Evolutionary conservation across 345 rosid genomes (phyloP).

Genomic region (Linum usitatissimum): DNA sequence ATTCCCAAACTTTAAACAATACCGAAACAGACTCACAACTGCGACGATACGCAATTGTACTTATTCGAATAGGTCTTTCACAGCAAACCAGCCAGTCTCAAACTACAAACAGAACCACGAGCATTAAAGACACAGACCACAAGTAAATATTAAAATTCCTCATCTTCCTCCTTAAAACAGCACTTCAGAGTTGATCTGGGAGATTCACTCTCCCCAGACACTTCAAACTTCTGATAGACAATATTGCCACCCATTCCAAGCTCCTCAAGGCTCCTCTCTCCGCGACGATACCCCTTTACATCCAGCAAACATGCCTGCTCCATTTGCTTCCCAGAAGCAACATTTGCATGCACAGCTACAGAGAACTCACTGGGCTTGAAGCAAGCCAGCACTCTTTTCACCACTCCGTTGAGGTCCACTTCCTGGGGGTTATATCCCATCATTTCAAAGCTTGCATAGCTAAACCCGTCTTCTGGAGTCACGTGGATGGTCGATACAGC

Average conservation of each 20-base stretch:
- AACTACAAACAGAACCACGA: too few species aligned
- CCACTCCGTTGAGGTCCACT: slow-evolving; percentile 28
- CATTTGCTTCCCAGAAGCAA: slow-evolving; percentile 13
- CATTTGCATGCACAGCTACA: slow-evolving; percentile 40
- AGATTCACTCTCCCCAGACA: slow-evolving; percentile 8
- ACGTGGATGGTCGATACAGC: slow-evolving; percentile 77
- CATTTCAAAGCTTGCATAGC: slow-evolving; percentile 78
- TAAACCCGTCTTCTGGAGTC: slow-evolving; percentile 70
- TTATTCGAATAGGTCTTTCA: too few species aligned
- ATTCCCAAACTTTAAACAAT: too few species aligned
- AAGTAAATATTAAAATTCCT: slow-evolving; percentile 15
- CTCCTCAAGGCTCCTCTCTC: slow-evolving; percentile 38
- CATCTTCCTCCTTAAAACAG: slow-evolving; percentile 48
- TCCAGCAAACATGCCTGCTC: slow-evolving; percentile 21
- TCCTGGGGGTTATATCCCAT: slow-evolving; percentile 42
- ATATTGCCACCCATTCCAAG: slow-evolving; percentile 45
- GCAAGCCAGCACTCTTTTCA: slow-evolving; percentile 49
- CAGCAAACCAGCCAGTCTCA: too few species aligned
- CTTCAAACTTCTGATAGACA: slow-evolving; percentile 40
- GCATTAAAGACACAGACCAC: not conserved
- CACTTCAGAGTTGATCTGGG: slow-evolving; percentile 44
- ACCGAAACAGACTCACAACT: too few species aligned
- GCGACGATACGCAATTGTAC: too few species aligned
- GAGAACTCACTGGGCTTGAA: slow-evolving; percentile 54
- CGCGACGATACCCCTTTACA: slow-evolving; percentile 38